Evolutionary conservation across 176 grass and related monocot species (phyloP).

Genomic region (Tillandsia fasciculata): DNA sequence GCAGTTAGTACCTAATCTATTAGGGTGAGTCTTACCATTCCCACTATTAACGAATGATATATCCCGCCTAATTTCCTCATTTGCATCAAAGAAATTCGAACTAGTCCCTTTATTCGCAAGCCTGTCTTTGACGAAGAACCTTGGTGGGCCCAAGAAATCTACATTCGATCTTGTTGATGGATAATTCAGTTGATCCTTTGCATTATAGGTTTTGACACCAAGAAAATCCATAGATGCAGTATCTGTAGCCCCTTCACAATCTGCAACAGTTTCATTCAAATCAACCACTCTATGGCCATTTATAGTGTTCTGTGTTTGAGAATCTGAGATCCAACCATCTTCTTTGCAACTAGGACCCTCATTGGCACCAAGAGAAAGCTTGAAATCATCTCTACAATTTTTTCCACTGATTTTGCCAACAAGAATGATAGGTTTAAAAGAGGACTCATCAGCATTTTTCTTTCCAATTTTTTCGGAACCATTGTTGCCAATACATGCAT

Average conservation of each 20-base stretch:
- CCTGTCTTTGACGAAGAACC: conserved; percentile 14
- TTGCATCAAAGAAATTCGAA: conserved; percentile 26
- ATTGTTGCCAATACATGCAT: background rate
- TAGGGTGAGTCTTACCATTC: conserved; percentile 30
- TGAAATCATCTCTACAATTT: background rate
- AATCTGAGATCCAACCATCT: background rate
- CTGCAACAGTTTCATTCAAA: conserved; percentile 9
- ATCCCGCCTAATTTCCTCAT: conserved; percentile 10
- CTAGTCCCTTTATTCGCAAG: conserved; percentile 15
- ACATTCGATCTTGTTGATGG: conserved; percentile 22
- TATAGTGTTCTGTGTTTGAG: background rate
- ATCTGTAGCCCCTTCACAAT: conserved; percentile 20
- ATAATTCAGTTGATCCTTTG: conserved; percentile 14
- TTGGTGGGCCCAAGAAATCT: conserved; percentile 25
- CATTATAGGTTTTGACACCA: conserved; percentile 16
- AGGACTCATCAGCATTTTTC: background rate
- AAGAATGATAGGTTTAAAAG: background rate
- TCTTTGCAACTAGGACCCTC: background rate
- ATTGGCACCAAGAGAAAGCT: background rate
- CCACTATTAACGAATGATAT: conserved; percentile 30
- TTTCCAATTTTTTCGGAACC: background rate
- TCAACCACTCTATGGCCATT: background rate
- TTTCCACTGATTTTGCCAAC: background rate
- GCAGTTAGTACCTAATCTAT: conserved; percentile 1
- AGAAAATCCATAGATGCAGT: conserved; percentile 25